phyloP scores from a whole-genome alignment of 2,329 filamentous ascomycete species.

The Aureobasidium uvarum region DNA sequence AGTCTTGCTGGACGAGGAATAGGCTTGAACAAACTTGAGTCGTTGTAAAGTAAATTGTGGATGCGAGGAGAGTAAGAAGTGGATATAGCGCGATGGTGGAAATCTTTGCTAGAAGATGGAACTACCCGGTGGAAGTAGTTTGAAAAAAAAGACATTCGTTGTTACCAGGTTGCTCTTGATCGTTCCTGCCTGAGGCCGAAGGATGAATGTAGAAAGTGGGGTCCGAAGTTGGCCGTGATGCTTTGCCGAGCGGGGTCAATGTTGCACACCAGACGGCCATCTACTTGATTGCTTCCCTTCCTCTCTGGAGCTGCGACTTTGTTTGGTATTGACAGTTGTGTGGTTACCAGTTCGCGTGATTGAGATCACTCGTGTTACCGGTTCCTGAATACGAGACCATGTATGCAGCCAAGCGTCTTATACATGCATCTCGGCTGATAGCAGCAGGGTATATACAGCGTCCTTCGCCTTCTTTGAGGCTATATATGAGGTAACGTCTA shows the following conservation, averaged over 20 bases:
- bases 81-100: neutral
- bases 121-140: neutral
- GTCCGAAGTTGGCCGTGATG: slow-evolving; percentile 4
- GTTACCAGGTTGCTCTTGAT: neutral
- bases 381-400: neutral
- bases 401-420: slow-evolving; percentile 12
- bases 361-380: neutral
- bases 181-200: slow-evolving; percentile 13
- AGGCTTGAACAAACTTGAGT: neutral
- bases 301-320: slow-evolving; percentile 6
- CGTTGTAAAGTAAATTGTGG: neutral
- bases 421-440: slow-evolving; percentile 19
- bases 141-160: neutral
- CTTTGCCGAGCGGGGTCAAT: slow-evolving; percentile 21
- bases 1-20: neutral
- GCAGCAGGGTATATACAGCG: slow-evolving; percentile 61
- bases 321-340: slow-evolving; percentile 9
- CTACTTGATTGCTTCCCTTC: slow-evolving; percentile 3
- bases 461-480: slow-evolving; percentile 82
- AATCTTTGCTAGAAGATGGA: neutral
- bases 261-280: slow-evolving; percentile 5
- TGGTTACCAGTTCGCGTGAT: neutral
- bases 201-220: slow-evolving; percentile 10
- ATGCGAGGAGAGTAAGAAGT: too few species aligned
- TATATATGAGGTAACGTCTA: slow-evolving; percentile 61